Evolutionary conservation across 2,329 filamentous ascomycete genomes (phyloP).

Genomic region (Cryphonectria carpinicola): DNA sequence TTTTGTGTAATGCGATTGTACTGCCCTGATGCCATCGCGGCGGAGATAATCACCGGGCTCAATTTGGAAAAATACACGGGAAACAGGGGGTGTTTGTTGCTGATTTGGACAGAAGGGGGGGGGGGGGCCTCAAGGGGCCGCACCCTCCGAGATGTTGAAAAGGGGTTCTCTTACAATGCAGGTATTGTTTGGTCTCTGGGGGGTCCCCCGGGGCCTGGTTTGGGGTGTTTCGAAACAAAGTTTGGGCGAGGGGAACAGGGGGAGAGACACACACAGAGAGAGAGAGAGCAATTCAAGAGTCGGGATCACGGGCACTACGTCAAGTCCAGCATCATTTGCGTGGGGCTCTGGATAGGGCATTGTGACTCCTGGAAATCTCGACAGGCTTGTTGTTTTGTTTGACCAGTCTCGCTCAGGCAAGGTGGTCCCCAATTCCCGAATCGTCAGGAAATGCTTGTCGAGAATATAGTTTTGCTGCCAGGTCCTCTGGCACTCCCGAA

Average conservation of each 20-base stretch:
- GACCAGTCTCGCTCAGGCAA: background rate
- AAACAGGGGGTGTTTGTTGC: background rate
- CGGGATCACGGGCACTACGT: background rate
- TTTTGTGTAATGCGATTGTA: constrained; percentile 1
- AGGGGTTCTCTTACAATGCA: background rate
- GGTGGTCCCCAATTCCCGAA: background rate
- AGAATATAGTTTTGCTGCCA: background rate
- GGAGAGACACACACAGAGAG: too few relatives aligned
- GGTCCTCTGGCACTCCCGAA: background rate
- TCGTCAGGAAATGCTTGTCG: background rate
- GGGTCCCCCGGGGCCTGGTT: background rate
- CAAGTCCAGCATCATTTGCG: background rate
- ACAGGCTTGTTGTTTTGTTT: background rate
- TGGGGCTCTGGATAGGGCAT: background rate
- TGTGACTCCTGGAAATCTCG: background rate
- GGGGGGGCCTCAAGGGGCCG: background rate
- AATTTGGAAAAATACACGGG: constrained; percentile 25
- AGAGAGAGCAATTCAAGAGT: background rate
- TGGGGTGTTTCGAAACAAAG: constrained; percentile 8
- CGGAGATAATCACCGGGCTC: constrained; percentile 21
- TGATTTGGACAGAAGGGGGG: background rate
- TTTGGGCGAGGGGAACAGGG: background rate
- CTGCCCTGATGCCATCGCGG: constrained; percentile 4
- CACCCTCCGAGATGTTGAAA: constrained; percentile 12
- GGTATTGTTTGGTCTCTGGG: background rate